Base-by-base conservation (phyloP, 306 rosid species). In the Calophaca sinica region DNA sequence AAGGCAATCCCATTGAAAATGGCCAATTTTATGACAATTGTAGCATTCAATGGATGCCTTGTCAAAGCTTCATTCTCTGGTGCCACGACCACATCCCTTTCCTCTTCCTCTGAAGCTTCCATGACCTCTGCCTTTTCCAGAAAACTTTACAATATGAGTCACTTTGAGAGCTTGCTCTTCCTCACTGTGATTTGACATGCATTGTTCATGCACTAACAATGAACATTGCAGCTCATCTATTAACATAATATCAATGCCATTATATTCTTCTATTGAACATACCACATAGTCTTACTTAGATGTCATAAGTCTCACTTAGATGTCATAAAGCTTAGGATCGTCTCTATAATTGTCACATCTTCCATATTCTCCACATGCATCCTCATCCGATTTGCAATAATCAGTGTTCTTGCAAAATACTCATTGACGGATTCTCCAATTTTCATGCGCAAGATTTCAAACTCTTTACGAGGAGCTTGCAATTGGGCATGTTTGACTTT, bases 91-190 rank as follows among this genome's bases (percentile, higher is more conserved):
- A 49, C 53, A 14, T n/a, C 53, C 20, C 53, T 4, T 49, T 1
- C 53, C 53, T 49, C 53, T 49, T 49, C 53, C 54, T 49, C 20
- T 49, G 11, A n/a, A n/a, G n/a, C n/a, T n/a, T n/a, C n/a, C n/a
- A n/a, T n/a, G n/a, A n/a, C n/a, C n/a, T n/a, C 26, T 20, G 26
- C 26, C 26, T 20, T 1, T 49, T 49, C 54, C 5, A 48, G 15
- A 48, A 0, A 11, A 11, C 2, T 48, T 48, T 10, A 0, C 7
- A 5, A 3, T 4, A 49, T 49, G 7, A 49, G 54, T 49, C 26
- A 14, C 59, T 20, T 52, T 52, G 59, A 52, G 59, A 52, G 31
- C 59, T 15, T 52, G 9, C 59, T 52, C 58, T 52, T 52, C 58
- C 58, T 52, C 10, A 15, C 15, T 6, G 0, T 52, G 59, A 52